phyloP scores from a whole-genome alignment of 805 yeast genomes.

The Starmerella davenportii region DNA sequence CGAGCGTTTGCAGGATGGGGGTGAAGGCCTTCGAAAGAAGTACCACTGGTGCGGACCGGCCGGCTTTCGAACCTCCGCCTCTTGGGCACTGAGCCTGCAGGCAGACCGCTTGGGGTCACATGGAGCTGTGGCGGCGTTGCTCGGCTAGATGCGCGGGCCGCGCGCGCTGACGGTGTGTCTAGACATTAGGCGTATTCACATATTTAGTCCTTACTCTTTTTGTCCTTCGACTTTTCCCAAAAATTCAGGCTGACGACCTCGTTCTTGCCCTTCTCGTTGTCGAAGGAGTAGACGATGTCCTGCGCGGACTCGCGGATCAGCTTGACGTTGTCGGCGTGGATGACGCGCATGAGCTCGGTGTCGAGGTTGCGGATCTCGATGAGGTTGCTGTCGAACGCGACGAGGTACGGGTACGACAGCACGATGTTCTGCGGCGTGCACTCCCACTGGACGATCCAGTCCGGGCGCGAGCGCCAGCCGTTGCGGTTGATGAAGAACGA shows the following conservation, averaged over 20 bases:
- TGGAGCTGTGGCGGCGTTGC: too few species aligned
- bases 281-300: slow-evolving; percentile 84
- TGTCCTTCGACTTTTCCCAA: slow-evolving; percentile 31
- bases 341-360: slow-evolving; percentile 66
- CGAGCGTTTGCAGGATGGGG: too few species aligned
- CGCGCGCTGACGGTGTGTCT: too few species aligned
- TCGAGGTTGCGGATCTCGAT: slow-evolving; percentile 88
- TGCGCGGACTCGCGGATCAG: slow-evolving; percentile 78
- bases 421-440: slow-evolving; percentile 88
- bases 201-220: background rate
- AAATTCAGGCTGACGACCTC: slow-evolving; percentile 85
- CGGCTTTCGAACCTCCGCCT: too few species aligned
- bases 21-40: too few species aligned
- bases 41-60: too few species aligned
- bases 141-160: too few species aligned
- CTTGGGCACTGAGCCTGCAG: too few species aligned
- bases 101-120: too few species aligned
- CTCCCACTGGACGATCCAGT: slow-evolving; percentile 93
- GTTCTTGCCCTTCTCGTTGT: slow-evolving; percentile 76
- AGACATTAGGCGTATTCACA: too few species aligned
- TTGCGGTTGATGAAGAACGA: slow-evolving; percentile 86
- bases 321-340: slow-evolving; percentile 80
- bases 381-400: slow-evolving; percentile 78
- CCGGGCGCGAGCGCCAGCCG: slow-evolving; percentile 91
- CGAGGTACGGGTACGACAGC: slow-evolving; percentile 77